phyloP scores from a whole-genome alignment of 352 stramenopile species.

The Globisporangium radiosum region DNA sequence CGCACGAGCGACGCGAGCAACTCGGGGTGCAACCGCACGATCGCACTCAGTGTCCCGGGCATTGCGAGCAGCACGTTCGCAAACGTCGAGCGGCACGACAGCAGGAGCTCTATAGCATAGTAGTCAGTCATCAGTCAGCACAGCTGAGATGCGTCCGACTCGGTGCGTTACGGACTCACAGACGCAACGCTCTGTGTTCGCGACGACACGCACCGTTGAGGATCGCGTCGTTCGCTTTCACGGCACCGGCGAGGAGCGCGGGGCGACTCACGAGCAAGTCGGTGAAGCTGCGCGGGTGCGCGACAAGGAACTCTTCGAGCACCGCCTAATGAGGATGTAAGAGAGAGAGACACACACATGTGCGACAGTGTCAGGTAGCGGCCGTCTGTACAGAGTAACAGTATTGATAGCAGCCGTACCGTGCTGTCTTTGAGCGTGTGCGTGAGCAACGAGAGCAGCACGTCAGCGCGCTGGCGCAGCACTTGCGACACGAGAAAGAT shows the following conservation, averaged over 20 bases:
- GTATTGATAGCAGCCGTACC: constrained; percentile 15
- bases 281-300: constrained; percentile 46
- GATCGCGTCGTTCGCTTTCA: constrained; percentile 51
- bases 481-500: constrained; percentile 57
- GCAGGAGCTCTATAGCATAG: constrained; percentile 25
- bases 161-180: neutral
- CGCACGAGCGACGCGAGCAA: constrained; percentile 40
- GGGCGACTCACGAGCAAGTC: constrained; percentile 58
- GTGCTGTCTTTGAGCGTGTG: constrained; percentile 59
- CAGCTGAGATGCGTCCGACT: no score
- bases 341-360: neutral
- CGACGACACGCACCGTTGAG: constrained; percentile 27
- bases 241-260: constrained; percentile 29
- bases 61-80: constrained; percentile 34
- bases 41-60: constrained; percentile 35
- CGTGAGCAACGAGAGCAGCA: constrained; percentile 46
- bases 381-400: no score
- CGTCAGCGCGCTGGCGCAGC: constrained; percentile 40
- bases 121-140: neutral
- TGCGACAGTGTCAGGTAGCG: no score
- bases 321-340: constrained; percentile 21
- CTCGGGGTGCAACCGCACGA: constrained; percentile 47
- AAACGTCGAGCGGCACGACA: constrained; percentile 33
- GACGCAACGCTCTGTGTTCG: neutral
- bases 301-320: constrained; percentile 65